Evolutionary conservation across 78 protist species (phyloP).

Genomic region (Trichosphaerium sp.): DNA sequence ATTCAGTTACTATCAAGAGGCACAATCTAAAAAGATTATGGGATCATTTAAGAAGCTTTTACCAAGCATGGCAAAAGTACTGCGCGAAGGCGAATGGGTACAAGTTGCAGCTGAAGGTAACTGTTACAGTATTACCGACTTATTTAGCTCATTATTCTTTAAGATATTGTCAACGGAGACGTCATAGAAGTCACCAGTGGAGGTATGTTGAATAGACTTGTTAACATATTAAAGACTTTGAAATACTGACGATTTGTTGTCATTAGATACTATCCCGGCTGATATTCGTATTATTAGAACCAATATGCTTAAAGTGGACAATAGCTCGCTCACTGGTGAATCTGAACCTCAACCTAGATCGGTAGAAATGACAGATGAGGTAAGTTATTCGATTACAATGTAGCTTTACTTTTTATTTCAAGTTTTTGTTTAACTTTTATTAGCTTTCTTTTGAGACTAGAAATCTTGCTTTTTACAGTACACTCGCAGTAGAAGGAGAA

Average conservation of each 20-base stretch:
- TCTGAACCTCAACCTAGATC: slow-evolving; percentile 61
- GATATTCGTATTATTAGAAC: slow-evolving; percentile 72
- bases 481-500: slow-evolving; percentile 64
- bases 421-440: no score
- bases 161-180: slow-evolving; percentile 53
- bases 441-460: slow-evolving; percentile 57
- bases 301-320: slow-evolving; percentile 59
- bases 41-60: slow-evolving; percentile 56
- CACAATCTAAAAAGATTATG: slow-evolving; percentile 62
- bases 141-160: neutral
- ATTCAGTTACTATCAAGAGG: slow-evolving; percentile 74
- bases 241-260: slow-evolving; percentile 11
- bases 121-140: neutral
- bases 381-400: no score
- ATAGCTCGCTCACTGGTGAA: slow-evolving; percentile 89
- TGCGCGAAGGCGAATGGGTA: slow-evolving; percentile 50
- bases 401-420: no score
- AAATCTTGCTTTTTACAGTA: slow-evolving; percentile 65
- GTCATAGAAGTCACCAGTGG: slow-evolving; percentile 34
- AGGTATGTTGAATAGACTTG: no score
- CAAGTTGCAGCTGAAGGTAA: neutral
- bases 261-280: slow-evolving; percentile 73
- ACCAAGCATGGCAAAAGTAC: slow-evolving; percentile 48
- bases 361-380: slow-evolving; percentile 16
- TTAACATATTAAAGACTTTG: neutral